Evolutionary conservation across 768 basidiomycete species (phyloP).

Genomic region (Crepidotus variabilis): DNA sequence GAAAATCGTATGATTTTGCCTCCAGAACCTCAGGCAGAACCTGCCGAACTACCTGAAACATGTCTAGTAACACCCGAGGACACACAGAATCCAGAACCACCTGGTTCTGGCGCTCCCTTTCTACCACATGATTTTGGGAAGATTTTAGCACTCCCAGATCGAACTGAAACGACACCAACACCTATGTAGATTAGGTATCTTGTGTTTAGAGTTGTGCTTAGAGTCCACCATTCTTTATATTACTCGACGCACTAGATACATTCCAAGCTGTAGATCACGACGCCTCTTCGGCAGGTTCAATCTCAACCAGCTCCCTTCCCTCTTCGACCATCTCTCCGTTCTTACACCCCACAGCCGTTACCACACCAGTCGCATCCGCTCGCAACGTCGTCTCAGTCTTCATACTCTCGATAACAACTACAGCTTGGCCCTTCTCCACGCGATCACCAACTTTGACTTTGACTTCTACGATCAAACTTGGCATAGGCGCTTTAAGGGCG

Average conservation of each 20-base stretch:
- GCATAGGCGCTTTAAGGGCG: slow-evolving; percentile 81
- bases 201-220: too few relatives aligned
- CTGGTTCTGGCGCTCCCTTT: slow-evolving; percentile 46
- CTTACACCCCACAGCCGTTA: slow-evolving; percentile 68
- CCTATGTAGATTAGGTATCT: slow-evolving; percentile 19
- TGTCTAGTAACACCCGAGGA: slow-evolving; percentile 41
- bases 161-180: slow-evolving; percentile 43
- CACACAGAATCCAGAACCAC: slow-evolving; percentile 58
- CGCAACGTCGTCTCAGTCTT: slow-evolving; percentile 93
- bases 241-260: background rate
- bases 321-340: slow-evolving; percentile 94
- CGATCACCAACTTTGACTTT: slow-evolving; percentile 71
- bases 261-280: background rate
- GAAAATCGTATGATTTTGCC: slow-evolving; percentile 30
- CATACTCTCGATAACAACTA: slow-evolving; percentile 92
- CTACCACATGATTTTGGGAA: slow-evolving; percentile 37
- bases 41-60: slow-evolving; percentile 20
- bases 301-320: slow-evolving; percentile 72
- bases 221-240: background rate
- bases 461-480: slow-evolving; percentile 90
- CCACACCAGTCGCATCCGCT: slow-evolving; percentile 62
- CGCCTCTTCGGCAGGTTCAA: slow-evolving; percentile 37
- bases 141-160: slow-evolving; percentile 36
- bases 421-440: slow-evolving; percentile 76
- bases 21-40: slow-evolving; percentile 20